phyloP scores from a whole-genome alignment of 305 asterid genomes.

The Fraxinus xanthoxyloides region DNA sequence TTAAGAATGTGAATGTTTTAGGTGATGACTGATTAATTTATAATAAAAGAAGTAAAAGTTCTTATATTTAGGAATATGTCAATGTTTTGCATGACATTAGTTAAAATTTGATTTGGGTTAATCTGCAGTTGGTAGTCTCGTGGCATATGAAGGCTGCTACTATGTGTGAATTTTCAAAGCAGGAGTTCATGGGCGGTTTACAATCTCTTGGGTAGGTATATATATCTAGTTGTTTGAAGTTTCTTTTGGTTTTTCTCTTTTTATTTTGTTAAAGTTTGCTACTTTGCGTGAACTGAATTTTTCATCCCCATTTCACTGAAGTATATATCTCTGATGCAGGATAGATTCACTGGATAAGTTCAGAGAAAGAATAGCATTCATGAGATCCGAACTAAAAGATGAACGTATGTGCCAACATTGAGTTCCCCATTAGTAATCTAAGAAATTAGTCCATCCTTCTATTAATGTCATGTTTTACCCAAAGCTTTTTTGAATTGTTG shows the following conservation, averaged over 20 bases:
- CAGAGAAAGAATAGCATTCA: slow-evolving; percentile 75
- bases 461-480: neutral
- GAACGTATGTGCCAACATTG: slow-evolving; percentile 67
- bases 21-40: neutral
- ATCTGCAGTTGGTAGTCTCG: slow-evolving; percentile 76
- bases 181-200: slow-evolving; percentile 85
- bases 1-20: neutral
- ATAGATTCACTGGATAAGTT: slow-evolving; percentile 89
- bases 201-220: slow-evolving; percentile 86
- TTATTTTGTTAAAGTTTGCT: neutral
- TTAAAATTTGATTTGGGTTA: slow-evolving; percentile 5
- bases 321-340: slow-evolving; percentile 47
- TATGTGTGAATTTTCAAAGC: slow-evolving; percentile 99
- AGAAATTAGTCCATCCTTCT: neutral
- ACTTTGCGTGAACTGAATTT: slow-evolving; percentile 1
- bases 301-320: slow-evolving; percentile 15
- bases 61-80: neutral
- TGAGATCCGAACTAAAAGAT: slow-evolving; percentile 95
- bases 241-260: neutral
- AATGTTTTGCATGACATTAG: neutral
- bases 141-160: slow-evolving; percentile 99
- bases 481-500: neutral
- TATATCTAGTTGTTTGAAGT: slow-evolving; percentile 19
- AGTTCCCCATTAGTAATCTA: slow-evolving; percentile 16
- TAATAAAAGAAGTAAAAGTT: neutral